Conservation (phyloP, 116 monocot species). For the Dioscorea cayenensis region DNA sequence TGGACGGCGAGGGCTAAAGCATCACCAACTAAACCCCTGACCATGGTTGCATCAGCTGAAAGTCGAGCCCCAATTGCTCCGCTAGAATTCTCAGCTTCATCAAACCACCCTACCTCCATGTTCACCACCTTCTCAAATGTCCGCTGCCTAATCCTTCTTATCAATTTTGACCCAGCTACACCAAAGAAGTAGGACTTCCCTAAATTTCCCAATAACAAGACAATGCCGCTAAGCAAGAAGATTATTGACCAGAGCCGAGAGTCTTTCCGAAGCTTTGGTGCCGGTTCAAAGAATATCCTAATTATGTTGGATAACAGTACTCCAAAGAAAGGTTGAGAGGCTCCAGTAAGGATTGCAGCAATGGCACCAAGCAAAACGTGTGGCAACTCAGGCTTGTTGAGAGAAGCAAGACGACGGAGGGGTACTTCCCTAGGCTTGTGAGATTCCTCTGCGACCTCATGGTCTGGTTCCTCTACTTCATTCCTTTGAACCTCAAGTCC, state of each 20-base stretch:
- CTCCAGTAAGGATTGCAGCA: slow-evolving; percentile 36
- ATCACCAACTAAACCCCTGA: slow-evolving; percentile 28
- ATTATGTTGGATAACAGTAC: slow-evolving; percentile 41
- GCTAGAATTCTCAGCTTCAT: slow-evolving; percentile 44
- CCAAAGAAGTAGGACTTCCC: slow-evolving; percentile 43
- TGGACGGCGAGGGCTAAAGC: slow-evolving; percentile 12
- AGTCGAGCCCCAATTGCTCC: slow-evolving; percentile 20
- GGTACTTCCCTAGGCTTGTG: slow-evolving; percentile 13
- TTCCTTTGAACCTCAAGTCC: slow-evolving; percentile 22
- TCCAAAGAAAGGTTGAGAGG: slow-evolving; percentile 51
- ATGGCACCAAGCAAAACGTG: slow-evolving; percentile 32
- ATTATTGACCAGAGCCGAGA: slow-evolving; percentile 54
- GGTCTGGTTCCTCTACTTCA: background rate
- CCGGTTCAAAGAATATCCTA: slow-evolving; percentile 51
- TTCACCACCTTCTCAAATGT: slow-evolving; percentile 53
- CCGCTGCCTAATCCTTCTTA: slow-evolving; percentile 44
- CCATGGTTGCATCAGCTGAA: slow-evolving; percentile 15
- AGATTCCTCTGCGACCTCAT: background rate
- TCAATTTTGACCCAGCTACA: slow-evolving; percentile 58
- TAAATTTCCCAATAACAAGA: slow-evolving; percentile 18
- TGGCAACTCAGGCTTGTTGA: slow-evolving; percentile 64
- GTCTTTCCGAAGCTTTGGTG: slow-evolving; percentile 30
- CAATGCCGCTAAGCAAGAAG: slow-evolving; percentile 25
- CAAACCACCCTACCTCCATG: slow-evolving; percentile 74
- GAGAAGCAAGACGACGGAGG: slow-evolving; percentile 35